phyloP scores from a whole-genome alignment of 2,329 filamentous ascomycete genomes.

The Colletotrichum orbiculare region DNA sequence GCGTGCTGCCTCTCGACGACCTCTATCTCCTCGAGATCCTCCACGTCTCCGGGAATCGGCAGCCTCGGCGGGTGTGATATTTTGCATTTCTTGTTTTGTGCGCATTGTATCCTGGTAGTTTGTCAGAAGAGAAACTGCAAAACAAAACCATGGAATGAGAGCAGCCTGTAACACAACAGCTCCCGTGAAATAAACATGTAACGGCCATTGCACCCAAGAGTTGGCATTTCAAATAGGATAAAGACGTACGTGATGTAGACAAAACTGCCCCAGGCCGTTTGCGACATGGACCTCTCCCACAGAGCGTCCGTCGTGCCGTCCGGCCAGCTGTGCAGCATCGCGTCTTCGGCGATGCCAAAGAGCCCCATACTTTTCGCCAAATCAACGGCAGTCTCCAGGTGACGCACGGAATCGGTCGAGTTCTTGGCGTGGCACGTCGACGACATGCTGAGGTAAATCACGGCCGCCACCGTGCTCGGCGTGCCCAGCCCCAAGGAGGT shows the following conservation, averaged over 20 bases:
- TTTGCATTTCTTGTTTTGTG: slow-evolving; percentile 14
- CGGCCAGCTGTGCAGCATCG: neutral
- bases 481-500: neutral
- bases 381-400: slow-evolving; percentile 16
- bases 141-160: no score
- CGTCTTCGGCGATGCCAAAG: slow-evolving; percentile 6
- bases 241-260: slow-evolving; percentile 29
- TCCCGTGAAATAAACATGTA: no score
- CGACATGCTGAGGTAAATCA: slow-evolving; percentile 25
- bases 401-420: neutral
- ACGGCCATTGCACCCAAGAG: neutral
- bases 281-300: slow-evolving; percentile 4
- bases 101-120: slow-evolving; percentile 18
- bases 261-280: slow-evolving; percentile 29
- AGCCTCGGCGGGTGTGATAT: slow-evolving; percentile 9
- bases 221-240: neutral
- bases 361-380: slow-evolving; percentile 14
- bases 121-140: no score
- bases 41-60: slow-evolving; percentile 11
- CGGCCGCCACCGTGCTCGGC: slow-evolving; percentile 7
- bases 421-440: slow-evolving; percentile 19
- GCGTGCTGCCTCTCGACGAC: neutral
- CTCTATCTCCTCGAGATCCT: neutral
- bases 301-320: neutral
- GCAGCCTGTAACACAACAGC: no score